Evolutionary conservation across 129 eudicot species (phyloP).

Genomic region (Smallanthus sonchifolius): DNA sequence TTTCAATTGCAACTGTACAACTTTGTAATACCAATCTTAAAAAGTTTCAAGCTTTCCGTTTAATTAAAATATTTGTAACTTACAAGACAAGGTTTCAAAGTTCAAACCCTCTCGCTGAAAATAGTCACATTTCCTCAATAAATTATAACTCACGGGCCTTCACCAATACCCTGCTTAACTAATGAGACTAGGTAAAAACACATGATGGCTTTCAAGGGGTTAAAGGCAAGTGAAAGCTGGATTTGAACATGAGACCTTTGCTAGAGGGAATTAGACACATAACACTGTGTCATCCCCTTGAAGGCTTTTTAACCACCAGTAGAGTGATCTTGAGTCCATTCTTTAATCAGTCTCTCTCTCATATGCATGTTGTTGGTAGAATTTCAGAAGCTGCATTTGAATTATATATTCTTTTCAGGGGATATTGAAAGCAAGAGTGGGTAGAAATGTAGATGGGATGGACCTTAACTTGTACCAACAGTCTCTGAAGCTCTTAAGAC

Average conservation of each 20-base stretch:
- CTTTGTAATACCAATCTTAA: neutral
- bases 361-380: neutral
- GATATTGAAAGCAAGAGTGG: slow-evolving; percentile 76
- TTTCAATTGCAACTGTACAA: neutral
- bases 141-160: neutral
- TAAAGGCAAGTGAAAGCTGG: neutral
- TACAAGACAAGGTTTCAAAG: neutral
- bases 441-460: slow-evolving; percentile 90
- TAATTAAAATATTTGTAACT: neutral
- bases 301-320: neutral
- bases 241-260: neutral
- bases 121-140: neutral
- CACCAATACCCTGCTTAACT: neutral
- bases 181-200: neutral
- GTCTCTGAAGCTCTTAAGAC: slow-evolving; percentile 62
- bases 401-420: slow-evolving; percentile 44
- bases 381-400: slow-evolving; percentile 7
- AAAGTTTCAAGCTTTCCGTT: neutral
- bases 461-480: slow-evolving; percentile 85
- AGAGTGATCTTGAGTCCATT: neutral
- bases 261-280: neutral
- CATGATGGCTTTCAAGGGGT: neutral
- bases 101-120: neutral
- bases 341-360: neutral
- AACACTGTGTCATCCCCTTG: neutral